A percentile compares a stretch with the other conserved stretches of the same genome.
These are phyloP conservation scores for Alternaria arbusti DNA, from an alignment of 2,329 filamentous ascomycete genomes.

Conservation along the genomic window DNA sequence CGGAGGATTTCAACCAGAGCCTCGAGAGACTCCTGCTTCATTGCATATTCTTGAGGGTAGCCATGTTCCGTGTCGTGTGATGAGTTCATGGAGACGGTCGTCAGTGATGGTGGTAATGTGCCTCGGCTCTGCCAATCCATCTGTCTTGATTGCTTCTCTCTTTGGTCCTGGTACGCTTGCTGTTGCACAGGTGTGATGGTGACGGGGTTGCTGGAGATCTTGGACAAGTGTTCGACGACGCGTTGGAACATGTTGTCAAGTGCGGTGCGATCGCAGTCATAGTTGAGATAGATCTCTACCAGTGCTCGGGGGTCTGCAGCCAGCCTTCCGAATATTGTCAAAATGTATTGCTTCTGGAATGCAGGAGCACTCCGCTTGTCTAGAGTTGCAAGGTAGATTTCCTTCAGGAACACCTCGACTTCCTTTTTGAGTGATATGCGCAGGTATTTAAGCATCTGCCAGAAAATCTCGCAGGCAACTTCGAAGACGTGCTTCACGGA, in stretches of 20 bases:
- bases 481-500: conserved; percentile 92
- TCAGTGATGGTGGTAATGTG: conserved; percentile 85
- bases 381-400: conserved; percentile 92
- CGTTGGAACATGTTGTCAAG: conserved; percentile 96
- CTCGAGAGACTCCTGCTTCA: conserved; percentile 89
- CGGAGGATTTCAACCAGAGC: conserved; percentile 86
- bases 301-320: conserved; percentile 85
- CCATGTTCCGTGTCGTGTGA: conserved; percentile 67
- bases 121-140: conserved; percentile 85
- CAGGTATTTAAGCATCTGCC: conserved; percentile 94
- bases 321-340: conserved; percentile 82
- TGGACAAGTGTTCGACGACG: conserved; percentile 91
- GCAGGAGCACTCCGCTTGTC: conserved; percentile 85
- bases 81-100: conserved; percentile 73
- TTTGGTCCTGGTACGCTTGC: conserved; percentile 83
- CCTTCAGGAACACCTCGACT: conserved; percentile 96
- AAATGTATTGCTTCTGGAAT: conserved; percentile 91
- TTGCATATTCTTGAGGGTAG: conserved; percentile 85
- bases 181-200: conserved; percentile 78
- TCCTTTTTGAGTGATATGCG: conserved; percentile 97
- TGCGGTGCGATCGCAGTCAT: conserved; percentile 90
- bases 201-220: conserved; percentile 81
- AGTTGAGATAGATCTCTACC: conserved; percentile 96
- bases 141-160: conserved; percentile 64
- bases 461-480: conserved; percentile 96